Evolutionary conservation across 2,329 filamentous ascomycete genomes (phyloP).

Genomic region (Seiridium unicorne): DNA sequence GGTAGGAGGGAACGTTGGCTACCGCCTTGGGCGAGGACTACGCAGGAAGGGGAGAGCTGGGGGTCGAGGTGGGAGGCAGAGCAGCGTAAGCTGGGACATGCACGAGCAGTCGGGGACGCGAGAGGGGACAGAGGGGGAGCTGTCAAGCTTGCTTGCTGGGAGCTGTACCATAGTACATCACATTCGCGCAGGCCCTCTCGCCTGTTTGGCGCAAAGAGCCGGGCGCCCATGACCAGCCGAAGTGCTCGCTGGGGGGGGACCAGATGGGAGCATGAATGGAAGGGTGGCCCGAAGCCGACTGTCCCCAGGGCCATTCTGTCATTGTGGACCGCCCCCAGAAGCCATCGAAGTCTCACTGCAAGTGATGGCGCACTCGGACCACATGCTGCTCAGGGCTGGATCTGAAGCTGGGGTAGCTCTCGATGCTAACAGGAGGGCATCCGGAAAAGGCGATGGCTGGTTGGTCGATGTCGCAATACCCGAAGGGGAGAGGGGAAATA

Average conservation of each 20-base stretch:
- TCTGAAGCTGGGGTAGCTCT: conserved; percentile 15
- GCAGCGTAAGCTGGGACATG: conserved; percentile 10
- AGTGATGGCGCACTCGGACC: conserved; percentile 20
- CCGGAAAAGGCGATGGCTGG: conserved; percentile 12
- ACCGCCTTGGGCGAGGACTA: conserved; percentile 25
- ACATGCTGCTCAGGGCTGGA: conserved; percentile 19
- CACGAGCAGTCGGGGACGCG: conserved; percentile 6
- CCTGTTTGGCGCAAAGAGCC: conserved; percentile 13
- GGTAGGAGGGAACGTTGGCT: conserved; percentile 21
- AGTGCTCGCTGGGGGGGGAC: conserved; percentile 15
- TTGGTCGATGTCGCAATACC: conserved; percentile 3
- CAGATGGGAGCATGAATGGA: background rate
- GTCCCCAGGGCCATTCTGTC: conserved; percentile 12
- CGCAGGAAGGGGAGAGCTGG: conserved; percentile 13
- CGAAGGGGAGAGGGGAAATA: background rate
- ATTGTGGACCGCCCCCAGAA: conserved; percentile 15
- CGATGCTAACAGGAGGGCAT: background rate
- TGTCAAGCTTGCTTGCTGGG: conserved; percentile 12
- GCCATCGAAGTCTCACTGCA: conserved; percentile 13
- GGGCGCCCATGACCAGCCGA: conserved; percentile 7
- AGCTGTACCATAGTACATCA: background rate
- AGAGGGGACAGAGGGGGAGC: conserved; percentile 19
- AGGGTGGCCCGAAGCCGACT: background rate
- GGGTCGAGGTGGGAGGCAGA: conserved; percentile 10
- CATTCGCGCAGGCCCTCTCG: background rate